Percentiles rank a stretch among this genome's conserved stretches.
Evolutionary conservation across 805 yeast genomes (phyloP).

Genomic region (Saccharomycopsis sp.): DNA sequence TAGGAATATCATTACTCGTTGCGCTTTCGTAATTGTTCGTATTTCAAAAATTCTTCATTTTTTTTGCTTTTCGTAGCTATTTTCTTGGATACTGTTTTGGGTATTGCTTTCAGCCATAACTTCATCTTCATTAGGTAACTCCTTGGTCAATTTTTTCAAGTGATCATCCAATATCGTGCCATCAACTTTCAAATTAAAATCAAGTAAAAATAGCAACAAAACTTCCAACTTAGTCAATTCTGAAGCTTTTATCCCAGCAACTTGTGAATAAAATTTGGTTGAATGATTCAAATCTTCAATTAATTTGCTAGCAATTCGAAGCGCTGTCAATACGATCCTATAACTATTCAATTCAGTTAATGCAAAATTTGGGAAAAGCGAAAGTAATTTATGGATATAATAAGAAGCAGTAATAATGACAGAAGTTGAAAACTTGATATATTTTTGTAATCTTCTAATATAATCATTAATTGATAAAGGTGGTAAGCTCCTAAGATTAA

Average conservation of each 20-base stretch:
- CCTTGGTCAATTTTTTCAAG: conserved; percentile 23
- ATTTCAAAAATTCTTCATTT: no score
- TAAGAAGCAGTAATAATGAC: conserved; percentile 26
- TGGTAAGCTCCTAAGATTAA: conserved; percentile 24
- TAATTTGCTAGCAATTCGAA: conserved; percentile 40
- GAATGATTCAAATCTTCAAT: conserved; percentile 41
- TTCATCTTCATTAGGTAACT: no score
- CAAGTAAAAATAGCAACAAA: conserved; percentile 40
- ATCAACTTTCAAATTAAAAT: conserved; percentile 43
- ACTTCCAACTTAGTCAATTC: conserved; percentile 46
- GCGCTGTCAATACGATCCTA: conserved; percentile 37
- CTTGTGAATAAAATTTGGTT: conserved; percentile 38
- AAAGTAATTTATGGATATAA: conserved; percentile 25
- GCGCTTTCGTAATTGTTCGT: no score
- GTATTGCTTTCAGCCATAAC: neutral
- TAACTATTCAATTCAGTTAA: conserved; percentile 36
- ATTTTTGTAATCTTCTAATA: conserved; percentile 26
- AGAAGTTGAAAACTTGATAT: conserved; percentile 27
- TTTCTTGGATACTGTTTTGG: neutral
- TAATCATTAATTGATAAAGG: conserved; percentile 24
- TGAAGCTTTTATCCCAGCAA: conserved; percentile 36
- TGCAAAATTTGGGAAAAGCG: conserved; percentile 26
- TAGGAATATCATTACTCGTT: no score
- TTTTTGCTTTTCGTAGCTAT: neutral
- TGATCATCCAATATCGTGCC: conserved; percentile 28